Conservation (phyloP, 2,329 filamentous ascomycete genomes). For the Hymenoscyphus fraxineus region DNA sequence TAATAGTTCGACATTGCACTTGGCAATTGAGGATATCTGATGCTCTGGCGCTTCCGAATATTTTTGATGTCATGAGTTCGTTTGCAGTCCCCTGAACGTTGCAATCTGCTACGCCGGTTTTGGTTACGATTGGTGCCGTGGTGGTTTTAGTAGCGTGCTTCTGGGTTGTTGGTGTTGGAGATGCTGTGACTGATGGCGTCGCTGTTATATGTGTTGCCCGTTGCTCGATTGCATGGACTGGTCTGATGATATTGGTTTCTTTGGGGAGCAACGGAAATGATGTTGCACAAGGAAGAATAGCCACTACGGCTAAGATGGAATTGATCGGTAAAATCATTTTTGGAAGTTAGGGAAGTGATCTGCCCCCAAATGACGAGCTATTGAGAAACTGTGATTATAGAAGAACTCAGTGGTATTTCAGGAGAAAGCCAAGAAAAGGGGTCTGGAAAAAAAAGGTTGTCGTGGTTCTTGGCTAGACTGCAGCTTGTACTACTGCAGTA, state of each 20-base stretch:
- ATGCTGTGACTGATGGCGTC: neutral
- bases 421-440: neutral
- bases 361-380: neutral
- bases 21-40: conserved; percentile 16
- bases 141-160: neutral
- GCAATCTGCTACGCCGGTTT: conserved; percentile 14
- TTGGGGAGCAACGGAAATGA: neutral
- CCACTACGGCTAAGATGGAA: conserved; percentile 2
- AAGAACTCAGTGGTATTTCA: neutral
- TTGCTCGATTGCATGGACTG: neutral
- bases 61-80: conserved; percentile 4
- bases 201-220: neutral
- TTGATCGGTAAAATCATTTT: conserved; percentile 4
- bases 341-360: neutral
- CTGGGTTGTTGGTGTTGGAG: neutral
- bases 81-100: conserved; percentile 16
- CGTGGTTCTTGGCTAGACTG: conserved; percentile 11
- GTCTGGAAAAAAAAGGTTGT: neutral
- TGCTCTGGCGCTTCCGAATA: conserved; percentile 7
- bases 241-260: neutral
- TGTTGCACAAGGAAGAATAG: neutral
- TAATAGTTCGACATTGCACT: conserved; percentile 16
- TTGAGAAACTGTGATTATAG: neutral
- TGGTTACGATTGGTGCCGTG: conserved; percentile 13
- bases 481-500: conserved; percentile 2